Base-by-base conservation (phyloP, 2,329 filamentous ascomycete genomes). In the Ceratocystis papillata region DNA sequence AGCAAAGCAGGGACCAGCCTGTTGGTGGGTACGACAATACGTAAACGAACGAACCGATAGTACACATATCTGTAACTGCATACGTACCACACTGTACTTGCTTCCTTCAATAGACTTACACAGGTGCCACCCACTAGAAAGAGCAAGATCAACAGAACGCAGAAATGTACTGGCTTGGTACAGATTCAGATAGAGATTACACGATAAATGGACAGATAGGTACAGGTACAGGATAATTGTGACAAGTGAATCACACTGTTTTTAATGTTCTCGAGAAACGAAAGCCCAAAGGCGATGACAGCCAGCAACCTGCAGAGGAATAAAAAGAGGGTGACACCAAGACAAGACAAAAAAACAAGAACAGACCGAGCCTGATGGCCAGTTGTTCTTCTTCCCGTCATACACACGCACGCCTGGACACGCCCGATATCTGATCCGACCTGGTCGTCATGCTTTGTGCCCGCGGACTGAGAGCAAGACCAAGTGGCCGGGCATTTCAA, bases 51-150 rank as follows among this genome's bases (percentile, higher is more conserved):
- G 28, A 59, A 59, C 53, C 53, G 25, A 59, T 30, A 59, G 28
- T n/a, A 59, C 53, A 33, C 53, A 59, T 33, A 59, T 30, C 53
- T 59, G 53, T 59, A 59, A 59, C 53, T 59, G 53, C 53, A 59
- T 59, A 59, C 53, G 53, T 33, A 59, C 53, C 25, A 59, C 53
- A 7, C 28, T 37, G 50, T 55, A 55, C 50, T 20, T 22, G 10
- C 17, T 28, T 12, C 50, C 17, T 12, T 22, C 20, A 22, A 22
- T n/a, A 17, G 17, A 33, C 53, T 33, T 30, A 33, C 25, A 59
- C 28, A 30, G 25, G 53, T 59, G 17, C 53, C 28, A 55, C 22
- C 33, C 50, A 30, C 25, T 57, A 28, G 48, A 53, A 53, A 17
- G 7, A 7, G 45, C 48, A 20, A 53, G 20, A 20, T 37, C 33